Conservation (phyloP, 176 grass and related monocot genomes). For the Ensete ventricosum region DNA sequence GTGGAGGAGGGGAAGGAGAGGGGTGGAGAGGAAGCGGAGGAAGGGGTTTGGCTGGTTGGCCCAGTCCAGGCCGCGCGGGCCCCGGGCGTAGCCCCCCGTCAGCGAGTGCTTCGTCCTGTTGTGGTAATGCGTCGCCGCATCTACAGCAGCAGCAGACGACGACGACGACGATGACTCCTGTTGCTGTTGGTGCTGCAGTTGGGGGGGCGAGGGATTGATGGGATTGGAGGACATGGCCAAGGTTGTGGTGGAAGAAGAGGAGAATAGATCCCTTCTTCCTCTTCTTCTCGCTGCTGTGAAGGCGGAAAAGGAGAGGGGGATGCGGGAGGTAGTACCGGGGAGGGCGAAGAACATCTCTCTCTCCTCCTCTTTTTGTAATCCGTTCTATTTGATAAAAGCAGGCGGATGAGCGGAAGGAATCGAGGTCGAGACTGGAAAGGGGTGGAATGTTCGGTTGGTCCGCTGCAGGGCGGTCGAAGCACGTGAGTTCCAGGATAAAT, state of each 20-base stretch:
- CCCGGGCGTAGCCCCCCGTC: conserved; percentile 67
- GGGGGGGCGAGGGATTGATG: background rate
- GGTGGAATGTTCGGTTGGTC: background rate
- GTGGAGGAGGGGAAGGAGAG: conserved; percentile 23
- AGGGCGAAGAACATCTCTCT: background rate
- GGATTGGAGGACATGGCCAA: background rate
- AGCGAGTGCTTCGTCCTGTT: conserved; percentile 81
- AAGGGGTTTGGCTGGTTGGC: conserved; percentile 92
- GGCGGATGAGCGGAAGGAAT: too few relatives aligned
- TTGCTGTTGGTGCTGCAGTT: background rate
- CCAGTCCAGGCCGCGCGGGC: conserved; percentile 84
- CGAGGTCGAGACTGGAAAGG: background rate
- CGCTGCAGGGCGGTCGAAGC: too few relatives aligned
- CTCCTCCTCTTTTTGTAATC: too few relatives aligned
- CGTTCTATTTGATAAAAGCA: too few relatives aligned
- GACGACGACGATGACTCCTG: background rate
- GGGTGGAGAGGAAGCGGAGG: conserved; percentile 54
- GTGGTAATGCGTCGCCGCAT: conserved; percentile 44
- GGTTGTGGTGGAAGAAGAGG: too few relatives aligned
- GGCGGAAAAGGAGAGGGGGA: background rate
- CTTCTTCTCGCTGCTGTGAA: background rate
- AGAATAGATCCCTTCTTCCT: background rate
- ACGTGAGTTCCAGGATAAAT: too few relatives aligned
- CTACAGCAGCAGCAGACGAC: background rate
- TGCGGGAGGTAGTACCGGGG: background rate